Evolutionary conservation across 495 filamentous ascomycete genomes (phyloP), one percentile per base, ranked within the genome.

Genomic region (Neurospora sp.): DNA sequence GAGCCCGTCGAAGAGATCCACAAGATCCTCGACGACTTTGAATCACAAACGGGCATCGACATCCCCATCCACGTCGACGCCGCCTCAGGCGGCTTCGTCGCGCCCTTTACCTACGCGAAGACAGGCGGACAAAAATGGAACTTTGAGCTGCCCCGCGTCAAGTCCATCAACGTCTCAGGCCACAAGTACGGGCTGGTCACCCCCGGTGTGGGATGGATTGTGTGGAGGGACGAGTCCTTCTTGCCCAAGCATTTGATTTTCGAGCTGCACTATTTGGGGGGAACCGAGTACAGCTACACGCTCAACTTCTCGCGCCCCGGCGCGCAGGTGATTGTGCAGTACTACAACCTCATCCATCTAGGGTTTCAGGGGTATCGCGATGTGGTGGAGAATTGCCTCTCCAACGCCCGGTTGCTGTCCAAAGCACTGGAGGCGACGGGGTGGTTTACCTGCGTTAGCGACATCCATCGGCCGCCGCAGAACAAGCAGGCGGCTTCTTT

Each of bases 1-100:
- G 91, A 94, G 81, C 92, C 91, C 0, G 91, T 93, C 1, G 88
- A 92, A 74, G 86, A 91, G 77, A 83, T 93, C 6, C 86, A 86
- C 11, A 83, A 88, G 31, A 84, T 92, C 22, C 84, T 93, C 8
- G 91, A 94, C 75, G 86, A 89, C 71, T 91, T 85, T 46, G 82
- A 94, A 78, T 79, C 84, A 46, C 81, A 88, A 75, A 92, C 89
- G 2, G 91, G 90, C 0, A 75, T 85, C 39, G 86, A 90, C 70
- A 91, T 94, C 65, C 90, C 91, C 2, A 93, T 94, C 69, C 91
- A 94, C 70, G 90, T 94, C 4, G 91, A 93, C 78, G 91, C 87
- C 8, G 91, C 91, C 18, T 94, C 27, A 31, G 27, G 27, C 27
- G 27, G 27, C 27, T 31, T 35, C 77, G 87, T 93, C 37, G 91